Base-by-base conservation (phyloP, 1,284 basidiomycete species). In the Austroboletus niveus region DNA sequence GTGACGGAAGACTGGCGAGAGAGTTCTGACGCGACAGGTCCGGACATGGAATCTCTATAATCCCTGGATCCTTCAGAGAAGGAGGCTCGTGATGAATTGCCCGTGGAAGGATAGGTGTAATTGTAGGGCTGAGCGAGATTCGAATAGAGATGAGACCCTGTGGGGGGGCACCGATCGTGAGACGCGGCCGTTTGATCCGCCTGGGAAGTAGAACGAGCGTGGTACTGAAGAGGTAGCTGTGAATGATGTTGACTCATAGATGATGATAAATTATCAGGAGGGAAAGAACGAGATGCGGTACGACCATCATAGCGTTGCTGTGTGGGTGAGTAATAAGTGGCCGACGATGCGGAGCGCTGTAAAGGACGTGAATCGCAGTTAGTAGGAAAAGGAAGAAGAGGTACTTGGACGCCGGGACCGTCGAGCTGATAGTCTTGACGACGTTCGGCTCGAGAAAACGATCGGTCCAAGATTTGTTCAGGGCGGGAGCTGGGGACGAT, bases 401-500 rank as follows among this genome's bases (percentile, higher is more conserved):
- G 47, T 27, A 71, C 65, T 61, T 68, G 65, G 42, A 70, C 54
- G 41, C 66, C 65, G 29, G 69, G 69, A 10, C 65, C 65, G 42
- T 64, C 56, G 42, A 70, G 49, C 7, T 57, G 60, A 45, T 48
- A 22, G 47, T 64, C 65, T 36, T 52, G 61, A 49, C 58, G 64
- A 54, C 64, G 49, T 40, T 61, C 65, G 34, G 52, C 48, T 42
- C 64, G 63, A 40, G 60, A 47, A 49, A 49, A 62, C 10, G 67
- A 53, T 51, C 57, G 62, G 42, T 67, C 59, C 29, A 56, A 53
- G 52, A 42, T 62, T 22, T 59, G 60, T 44, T 60, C 57, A 6
- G 42, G 48, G 34, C 58, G 76, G 65, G 57, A 69, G 66, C 49
- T 72, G 60, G 54, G 69, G 71, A 51, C 38, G 70, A 73, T 64